These are phyloP conservation scores for Gonapodya sp. DNA, from an alignment of 192 early-diverging fungal genomes.

Conservation along the genomic window DNA sequence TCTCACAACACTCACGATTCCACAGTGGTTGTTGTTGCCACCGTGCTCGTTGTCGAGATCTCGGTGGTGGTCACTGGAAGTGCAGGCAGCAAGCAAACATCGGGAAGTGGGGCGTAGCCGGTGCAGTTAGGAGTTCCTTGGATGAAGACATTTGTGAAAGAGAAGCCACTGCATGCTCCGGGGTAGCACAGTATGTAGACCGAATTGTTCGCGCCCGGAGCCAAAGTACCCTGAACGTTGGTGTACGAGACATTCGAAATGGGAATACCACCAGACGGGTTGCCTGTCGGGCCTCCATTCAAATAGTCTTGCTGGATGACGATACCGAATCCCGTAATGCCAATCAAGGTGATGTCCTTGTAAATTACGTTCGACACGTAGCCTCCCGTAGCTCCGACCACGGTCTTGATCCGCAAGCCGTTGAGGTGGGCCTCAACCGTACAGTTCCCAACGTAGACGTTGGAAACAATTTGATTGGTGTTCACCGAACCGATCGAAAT, in stretches of 20 bases:
- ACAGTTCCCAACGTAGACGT: constrained; percentile 23
- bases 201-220: not conserved
- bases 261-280: constrained; percentile 22
- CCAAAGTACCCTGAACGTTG: constrained; percentile 26
- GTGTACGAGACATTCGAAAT: constrained; percentile 30
- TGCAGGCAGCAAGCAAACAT: not conserved
- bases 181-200: not conserved
- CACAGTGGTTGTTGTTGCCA: too few species aligned
- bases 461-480: constrained; percentile 22
- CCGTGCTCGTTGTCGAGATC: not conserved
- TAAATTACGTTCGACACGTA: constrained; percentile 36
- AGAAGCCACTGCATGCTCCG: not conserved
- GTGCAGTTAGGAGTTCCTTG: too few species aligned
- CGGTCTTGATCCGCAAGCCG: constrained; percentile 39
- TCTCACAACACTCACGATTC: too few species aligned
- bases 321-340: constrained; percentile 27
- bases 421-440: constrained; percentile 25
- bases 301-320: constrained; percentile 36
- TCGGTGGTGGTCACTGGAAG: not conserved
- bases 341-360: constrained; percentile 25
- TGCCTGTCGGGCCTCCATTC: constrained; percentile 27
- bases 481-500: constrained; percentile 21
- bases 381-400: constrained; percentile 29
- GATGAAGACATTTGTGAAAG: not conserved
- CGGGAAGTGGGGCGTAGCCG: not conserved